Base-by-base conservation (phyloP, 208 protist species). In the Naegleria gruberi region DNA sequence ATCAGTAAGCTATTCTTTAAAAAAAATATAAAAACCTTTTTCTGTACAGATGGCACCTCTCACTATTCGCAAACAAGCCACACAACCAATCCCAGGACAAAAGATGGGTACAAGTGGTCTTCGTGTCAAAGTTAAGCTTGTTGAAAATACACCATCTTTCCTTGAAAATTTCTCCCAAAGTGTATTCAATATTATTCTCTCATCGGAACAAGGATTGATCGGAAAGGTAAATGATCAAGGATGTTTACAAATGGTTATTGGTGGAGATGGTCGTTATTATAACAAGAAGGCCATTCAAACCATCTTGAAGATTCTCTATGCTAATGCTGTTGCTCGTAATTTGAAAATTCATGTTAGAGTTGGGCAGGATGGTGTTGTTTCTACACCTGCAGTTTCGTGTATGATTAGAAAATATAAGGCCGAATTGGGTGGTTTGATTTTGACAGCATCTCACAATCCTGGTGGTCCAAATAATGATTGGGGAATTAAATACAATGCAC, bases 401-500 rank as follows among this genome's bases (percentile, higher is more conserved):
- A 92, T 99, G 4, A 96, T 99, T 45, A 96, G 95, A 23, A 85
- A 97, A 0, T 94, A 95, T 65, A 91, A 94, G 4, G 88, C 89
- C 34, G 93, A 94, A 34, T 93, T 91, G 46, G 97, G 97, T 42
- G 97, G 96, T 17, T 97, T 99, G 90, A 98, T 99, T 87, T 94
- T 99, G 19, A 99, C 98, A 1, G 98, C 98, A 17, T 96, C 93
- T 91, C 98, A 99, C 95, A 99, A 99, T 94, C 98, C 98, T 30
- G 98, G 98, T 83, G 98, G 98, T 83, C 93, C 95, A 37, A 91
- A 95, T 5, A 96, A 96, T 44, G 98, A 99, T 93, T 99, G 99
- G 93, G 98, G 98, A 89, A 98, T 99, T 92, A 99, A 99, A 94
- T 99, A 98, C 94, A 99, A 99, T 94, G 94, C 93, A 51, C 92